Evolutionary conservation across 2,329 filamentous ascomycete genomes (phyloP).

Genomic region (Ophiostoma sp.): DNA sequence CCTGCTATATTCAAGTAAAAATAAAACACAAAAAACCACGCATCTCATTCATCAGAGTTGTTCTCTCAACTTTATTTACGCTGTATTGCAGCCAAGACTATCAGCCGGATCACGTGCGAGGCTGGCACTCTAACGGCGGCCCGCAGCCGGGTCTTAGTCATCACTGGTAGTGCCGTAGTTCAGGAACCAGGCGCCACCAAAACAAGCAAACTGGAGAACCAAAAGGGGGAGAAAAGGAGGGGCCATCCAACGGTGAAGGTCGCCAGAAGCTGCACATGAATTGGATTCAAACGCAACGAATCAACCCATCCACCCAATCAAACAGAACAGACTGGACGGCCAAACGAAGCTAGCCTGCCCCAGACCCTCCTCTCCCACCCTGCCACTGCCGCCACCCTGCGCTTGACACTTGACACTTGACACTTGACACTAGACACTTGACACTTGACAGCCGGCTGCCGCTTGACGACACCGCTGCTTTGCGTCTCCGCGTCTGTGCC

Average conservation of each 20-base stretch:
- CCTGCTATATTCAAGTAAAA: too few species aligned
- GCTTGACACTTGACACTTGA: not conserved
- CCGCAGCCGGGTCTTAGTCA: slow-evolving; percentile 3
- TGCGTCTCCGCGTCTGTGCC: not conserved
- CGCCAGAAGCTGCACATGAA: not conserved
- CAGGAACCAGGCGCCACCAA: not conserved
- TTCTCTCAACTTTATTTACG: not conserved
- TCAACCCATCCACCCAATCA: not conserved
- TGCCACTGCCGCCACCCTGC: not conserved
- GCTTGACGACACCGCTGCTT: slow-evolving; percentile 13
- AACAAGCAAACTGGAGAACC: not conserved
- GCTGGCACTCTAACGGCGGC: not conserved
- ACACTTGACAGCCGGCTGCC: not conserved
- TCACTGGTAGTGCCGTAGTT: not conserved
- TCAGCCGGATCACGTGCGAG: not conserved
- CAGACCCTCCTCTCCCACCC: not conserved
- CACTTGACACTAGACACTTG: not conserved
- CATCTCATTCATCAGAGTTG: not conserved
- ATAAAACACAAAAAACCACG: not conserved
- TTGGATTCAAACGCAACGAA: not conserved
- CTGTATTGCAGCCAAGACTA: not conserved
- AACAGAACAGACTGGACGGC: not conserved
- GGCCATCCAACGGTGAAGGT: slow-evolving; percentile 12
- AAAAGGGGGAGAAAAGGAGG: slow-evolving; percentile 13
- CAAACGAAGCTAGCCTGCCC: not conserved